These are phyloP conservation scores for Ustilago tritici DNA, from an alignment of 1,284 basidiomycete species.

Conservation along the genomic window DNA sequence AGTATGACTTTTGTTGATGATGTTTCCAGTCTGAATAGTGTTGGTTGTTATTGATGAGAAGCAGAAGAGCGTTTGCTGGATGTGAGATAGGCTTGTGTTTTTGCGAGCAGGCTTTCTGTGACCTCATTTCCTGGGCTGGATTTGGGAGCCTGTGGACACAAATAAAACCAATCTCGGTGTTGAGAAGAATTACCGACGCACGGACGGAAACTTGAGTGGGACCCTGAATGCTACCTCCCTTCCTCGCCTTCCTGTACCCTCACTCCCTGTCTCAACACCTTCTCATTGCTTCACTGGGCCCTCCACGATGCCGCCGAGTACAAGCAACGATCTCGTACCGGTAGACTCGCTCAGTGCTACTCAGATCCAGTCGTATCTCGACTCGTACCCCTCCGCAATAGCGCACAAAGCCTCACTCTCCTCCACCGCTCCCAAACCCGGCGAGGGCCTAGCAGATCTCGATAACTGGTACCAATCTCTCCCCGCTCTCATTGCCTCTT, in stretches of 20 bases:
- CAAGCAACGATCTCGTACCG: not conserved
- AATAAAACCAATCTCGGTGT: not conserved
- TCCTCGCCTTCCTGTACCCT: not conserved
- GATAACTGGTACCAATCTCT: conserved; percentile 35
- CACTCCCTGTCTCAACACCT: not conserved
- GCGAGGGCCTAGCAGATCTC: conserved; percentile 4
- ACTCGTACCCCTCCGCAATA: conserved; percentile 13
- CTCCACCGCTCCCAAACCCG: not conserved
- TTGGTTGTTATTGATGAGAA: no score
- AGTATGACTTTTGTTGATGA: not conserved
- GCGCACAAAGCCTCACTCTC: not conserved
- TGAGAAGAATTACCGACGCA: not conserved
- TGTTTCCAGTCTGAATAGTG: not conserved
- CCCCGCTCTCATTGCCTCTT: not conserved
- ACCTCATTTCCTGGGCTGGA: not conserved
- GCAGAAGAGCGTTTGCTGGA: no score
- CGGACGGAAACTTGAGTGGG: conserved; percentile 3
- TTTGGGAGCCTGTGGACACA: not conserved
- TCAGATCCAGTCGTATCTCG: conserved; percentile 2
- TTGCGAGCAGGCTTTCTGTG: not conserved
- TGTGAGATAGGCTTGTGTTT: not conserved
- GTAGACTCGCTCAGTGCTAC: not conserved
- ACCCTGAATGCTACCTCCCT: not conserved
- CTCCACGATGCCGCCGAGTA: not conserved
- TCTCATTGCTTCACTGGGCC: not conserved